phyloP scores from a whole-genome alignment of 169 alveolate genomes.

The Plasmodium cynomolgi region DNA sequence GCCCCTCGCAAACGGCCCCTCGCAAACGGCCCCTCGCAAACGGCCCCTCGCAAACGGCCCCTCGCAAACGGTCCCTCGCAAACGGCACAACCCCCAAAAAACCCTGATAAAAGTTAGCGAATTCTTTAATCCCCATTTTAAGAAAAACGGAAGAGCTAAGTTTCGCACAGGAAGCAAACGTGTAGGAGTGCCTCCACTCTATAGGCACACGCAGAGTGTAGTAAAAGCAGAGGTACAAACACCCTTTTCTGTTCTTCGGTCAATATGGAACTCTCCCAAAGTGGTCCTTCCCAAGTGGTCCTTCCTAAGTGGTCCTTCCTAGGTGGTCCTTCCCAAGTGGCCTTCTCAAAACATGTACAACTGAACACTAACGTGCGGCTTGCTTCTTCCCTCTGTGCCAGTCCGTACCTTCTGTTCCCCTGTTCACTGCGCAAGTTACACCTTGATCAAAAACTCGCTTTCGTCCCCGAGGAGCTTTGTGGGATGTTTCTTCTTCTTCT shows the following conservation, averaged over 20 bases:
- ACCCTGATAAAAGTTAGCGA: background rate
- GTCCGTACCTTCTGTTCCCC: background rate
- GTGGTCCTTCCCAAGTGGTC: background rate
- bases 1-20: background rate
- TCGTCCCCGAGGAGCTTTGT: background rate
- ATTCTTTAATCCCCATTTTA: background rate
- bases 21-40: background rate
- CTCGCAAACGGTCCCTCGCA: background rate
- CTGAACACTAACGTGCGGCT: background rate
- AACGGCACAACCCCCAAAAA: background rate
- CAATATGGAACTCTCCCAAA: background rate
- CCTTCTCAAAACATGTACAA: background rate
- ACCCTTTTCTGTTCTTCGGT: background rate
- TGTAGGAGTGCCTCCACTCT: background rate
- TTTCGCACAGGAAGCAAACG: background rate
- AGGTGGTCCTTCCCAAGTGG: background rate
- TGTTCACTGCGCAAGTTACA: background rate
- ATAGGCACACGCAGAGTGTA: background rate
- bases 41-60: background rate
- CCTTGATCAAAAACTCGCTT: conserved; percentile 42
- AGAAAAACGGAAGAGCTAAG: background rate
- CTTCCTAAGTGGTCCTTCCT: background rate
- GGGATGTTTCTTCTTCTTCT: conserved; percentile 19
- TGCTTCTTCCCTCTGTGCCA: background rate
- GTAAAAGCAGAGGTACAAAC: background rate